Base-by-base conservation (phyloP, 2,329 filamentous ascomycete species). In the Coniochaeta hoffmannii region DNA sequence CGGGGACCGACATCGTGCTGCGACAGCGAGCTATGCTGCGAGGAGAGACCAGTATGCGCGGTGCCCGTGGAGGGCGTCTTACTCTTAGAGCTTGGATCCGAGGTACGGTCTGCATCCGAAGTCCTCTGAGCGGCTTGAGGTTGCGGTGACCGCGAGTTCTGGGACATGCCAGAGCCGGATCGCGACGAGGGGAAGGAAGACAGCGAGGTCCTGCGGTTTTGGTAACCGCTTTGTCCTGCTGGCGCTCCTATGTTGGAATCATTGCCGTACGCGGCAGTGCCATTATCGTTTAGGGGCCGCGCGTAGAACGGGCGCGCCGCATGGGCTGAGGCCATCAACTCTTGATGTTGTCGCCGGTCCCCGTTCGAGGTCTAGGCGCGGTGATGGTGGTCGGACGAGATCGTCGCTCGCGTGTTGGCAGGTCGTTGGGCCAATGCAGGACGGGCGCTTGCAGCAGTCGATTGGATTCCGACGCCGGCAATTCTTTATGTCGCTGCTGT, bases 131-230 rank as follows among this genome's bases (percentile, higher is more conserved):
- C 62, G 46, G 52, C 32, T 11, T 57, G 28, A 52, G 74, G 76
- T 53, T 82, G 76, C 54, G 82, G 81, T 46, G 81, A 83, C 57
- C 79, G 76, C 57, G 73, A 79, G 64, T 66, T 68, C 62, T 75
- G 74, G 55, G 81, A 83, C 74, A 83, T 79, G 64, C 81, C 75
- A 55, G 81, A 84, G 53, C 76, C 73, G 50, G 80, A 79, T 56
- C 80, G 76, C 53, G 82, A 81, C 11, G 79, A 74, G 31, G 78
- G 80, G 64, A 86, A 83, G 41, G 84, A 87, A 26, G 83, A 81
- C 50, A 87, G 72, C n/a, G 85, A 88, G 41, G 80, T 77, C 64
- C 78, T 73, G 56, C 74, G 72, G 62, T 71, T 71, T 36, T 72
- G 55, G 64, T 60, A 46, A 14, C 49, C 60, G 56, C 57, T 56